phyloP scores from a whole-genome alignment of 306 rosid genomes.

The Cucurbita pepo region DNA sequence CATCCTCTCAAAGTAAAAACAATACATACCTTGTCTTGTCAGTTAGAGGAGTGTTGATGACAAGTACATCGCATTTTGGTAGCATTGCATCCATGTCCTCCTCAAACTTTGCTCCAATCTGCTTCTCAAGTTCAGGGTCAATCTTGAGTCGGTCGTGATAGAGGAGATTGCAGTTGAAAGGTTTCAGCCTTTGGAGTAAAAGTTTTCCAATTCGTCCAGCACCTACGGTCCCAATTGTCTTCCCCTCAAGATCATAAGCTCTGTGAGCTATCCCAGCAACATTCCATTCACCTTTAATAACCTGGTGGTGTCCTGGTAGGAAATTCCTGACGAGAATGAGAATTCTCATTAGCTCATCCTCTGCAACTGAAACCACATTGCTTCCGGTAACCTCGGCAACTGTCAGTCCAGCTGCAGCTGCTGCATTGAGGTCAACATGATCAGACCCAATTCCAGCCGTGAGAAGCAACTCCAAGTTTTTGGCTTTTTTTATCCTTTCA shows the following conservation, averaged over 20 bases:
- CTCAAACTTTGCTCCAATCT: constrained; percentile 73
- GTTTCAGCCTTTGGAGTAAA: constrained; percentile 77
- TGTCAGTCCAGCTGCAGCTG: constrained; percentile 85
- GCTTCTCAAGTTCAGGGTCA: constrained; percentile 55
- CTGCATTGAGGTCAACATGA: constrained; percentile 80
- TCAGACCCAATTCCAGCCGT: constrained; percentile 96
- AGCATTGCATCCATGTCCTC: constrained; percentile 94
- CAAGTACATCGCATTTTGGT: constrained; percentile 82
- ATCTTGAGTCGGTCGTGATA: constrained; percentile 69
- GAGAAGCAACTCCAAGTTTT: constrained; percentile 66
- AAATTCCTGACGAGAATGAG: constrained; percentile 80
- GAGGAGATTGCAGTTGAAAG: constrained; percentile 80
- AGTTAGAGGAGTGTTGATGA: constrained; percentile 82
- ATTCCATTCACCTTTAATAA: constrained; percentile 68
- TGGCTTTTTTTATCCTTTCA: constrained; percentile 79
- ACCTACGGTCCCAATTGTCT: constrained; percentile 78
- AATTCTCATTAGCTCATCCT: constrained; percentile 90
- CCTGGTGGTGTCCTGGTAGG: constrained; percentile 71
- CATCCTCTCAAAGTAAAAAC: background rate
- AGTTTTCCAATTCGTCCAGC: constrained; percentile 85
- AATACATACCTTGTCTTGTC: constrained; percentile 81
- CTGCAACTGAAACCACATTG: constrained; percentile 83
- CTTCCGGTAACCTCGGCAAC: constrained; percentile 98
- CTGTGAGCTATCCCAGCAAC: constrained; percentile 86
- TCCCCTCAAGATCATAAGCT: constrained; percentile 93